Evolutionary conservation across 169 alveolate species (phyloP), one percentile per base, ranked within the genome.

Genomic region (Pseudocohnilembus persalinus): DNA sequence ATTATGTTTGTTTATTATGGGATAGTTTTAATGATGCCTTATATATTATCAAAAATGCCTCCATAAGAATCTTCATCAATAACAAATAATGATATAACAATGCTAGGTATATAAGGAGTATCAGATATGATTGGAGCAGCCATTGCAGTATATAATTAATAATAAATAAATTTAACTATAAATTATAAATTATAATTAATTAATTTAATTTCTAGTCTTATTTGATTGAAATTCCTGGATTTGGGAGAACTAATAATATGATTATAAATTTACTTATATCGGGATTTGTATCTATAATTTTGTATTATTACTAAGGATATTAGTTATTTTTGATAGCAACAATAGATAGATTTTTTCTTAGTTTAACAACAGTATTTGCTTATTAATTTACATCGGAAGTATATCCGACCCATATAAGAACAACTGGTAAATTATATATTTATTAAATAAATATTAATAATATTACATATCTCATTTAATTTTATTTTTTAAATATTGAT

Each of bases 241-340:
- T 85, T 29, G 89, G 89, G 0, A 85, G 89, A 74, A 85, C 77
- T 29, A 85, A 85, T 74, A 77, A 82, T 16, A 35, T 85, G 83
- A 78, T 85, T 29, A 35, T 85, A 34, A 78, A 72, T 72, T 85
- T 63, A 73, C 31, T 79, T 31, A 29, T 85, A 32, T 73, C 77
- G 73, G 85, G 74, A 1, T 64, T 85, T n/a, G 33, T 63, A 29
- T 77, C 77, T 73, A 29, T 78, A 0, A 68, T 80, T 27, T 81
- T 82, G 0, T 85, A 73, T 49, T 34, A 31, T 74, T 82, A 85
- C 73, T 84, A 75, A n/a, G 73, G 73, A 20, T 16, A 64, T n/a
- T 31, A 82, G 27, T 85, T 86, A 29, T 77, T 80, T 1, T 35
- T 78, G 27, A 80, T 85, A 85, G 86, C 90, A 30, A 64, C 87